Evolutionary conservation across 176 grass and related monocot genomes (phyloP).

Genomic region (Cenchrus americanus): DNA sequence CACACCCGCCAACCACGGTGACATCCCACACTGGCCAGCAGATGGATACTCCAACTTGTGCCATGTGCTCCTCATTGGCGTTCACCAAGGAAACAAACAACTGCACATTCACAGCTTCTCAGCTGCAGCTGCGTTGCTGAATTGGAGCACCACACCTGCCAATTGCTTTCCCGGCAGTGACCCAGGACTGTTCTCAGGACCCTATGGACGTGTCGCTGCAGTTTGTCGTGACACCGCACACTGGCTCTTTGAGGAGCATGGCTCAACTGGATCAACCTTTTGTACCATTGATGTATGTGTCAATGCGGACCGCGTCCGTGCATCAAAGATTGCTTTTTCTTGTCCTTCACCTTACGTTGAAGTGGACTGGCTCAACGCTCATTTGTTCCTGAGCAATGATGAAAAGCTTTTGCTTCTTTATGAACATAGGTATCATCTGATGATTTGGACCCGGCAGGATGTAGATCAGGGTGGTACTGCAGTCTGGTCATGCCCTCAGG

Average conservation of each 20-base stretch:
- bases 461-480: not conserved
- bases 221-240: not conserved
- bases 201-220: not conserved
- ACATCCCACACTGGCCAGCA: not conserved
- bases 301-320: not conserved
- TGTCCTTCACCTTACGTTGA: no score
- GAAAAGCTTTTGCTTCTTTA: not conserved
- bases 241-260: not conserved
- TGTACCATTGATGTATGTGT: not conserved
- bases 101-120: not conserved
- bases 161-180: not conserved
- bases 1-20: not conserved
- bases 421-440: not conserved
- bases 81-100: not conserved
- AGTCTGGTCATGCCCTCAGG: not conserved
- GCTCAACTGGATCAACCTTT: not conserved
- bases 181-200: not conserved
- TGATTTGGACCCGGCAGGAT: not conserved
- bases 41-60: conserved; percentile 1
- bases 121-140: not conserved
- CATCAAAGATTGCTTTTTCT: not conserved
- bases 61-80: not conserved
- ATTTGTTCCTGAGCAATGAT: not conserved
- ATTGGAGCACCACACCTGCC: not conserved
- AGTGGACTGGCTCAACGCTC: not conserved